Conservation (phyloP, 805 yeast species). For the Myxozyma neotropica region DNA sequence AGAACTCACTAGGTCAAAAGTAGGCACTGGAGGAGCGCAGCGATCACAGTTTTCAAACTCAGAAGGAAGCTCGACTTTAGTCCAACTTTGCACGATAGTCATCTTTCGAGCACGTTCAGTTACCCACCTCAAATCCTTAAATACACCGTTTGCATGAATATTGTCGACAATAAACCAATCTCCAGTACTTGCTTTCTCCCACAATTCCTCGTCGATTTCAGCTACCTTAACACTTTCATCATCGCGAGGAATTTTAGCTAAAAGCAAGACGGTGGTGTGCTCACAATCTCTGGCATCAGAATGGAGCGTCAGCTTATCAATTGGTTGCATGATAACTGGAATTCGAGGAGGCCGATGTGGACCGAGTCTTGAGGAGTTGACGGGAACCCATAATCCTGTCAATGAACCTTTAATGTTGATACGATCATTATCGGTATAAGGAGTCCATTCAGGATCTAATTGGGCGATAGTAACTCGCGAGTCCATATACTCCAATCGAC, state of each 20-base stretch:
- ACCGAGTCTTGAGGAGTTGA: not conserved
- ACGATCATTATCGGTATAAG: not conserved
- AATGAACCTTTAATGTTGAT: not conserved
- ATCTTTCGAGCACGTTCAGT: constrained; percentile 17
- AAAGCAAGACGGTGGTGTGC: not conserved
- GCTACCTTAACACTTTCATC: constrained; percentile 8
- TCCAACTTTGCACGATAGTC: not conserved
- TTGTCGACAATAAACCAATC: constrained; percentile 10
- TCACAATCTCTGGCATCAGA: constrained; percentile 6
- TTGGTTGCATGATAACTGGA: not conserved
- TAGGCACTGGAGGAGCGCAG: constrained; percentile 14
- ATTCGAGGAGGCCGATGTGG: constrained; percentile 7
- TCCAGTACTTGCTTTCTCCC: constrained; percentile 15
- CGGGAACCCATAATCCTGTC: constrained; percentile 7
- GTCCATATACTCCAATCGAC: constrained; percentile 14
- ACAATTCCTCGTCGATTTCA: constrained; percentile 15
- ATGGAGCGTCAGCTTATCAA: not conserved
- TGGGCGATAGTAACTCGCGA: constrained; percentile 9
- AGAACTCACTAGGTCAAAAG: not conserved
- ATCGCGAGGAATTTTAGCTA: constrained; percentile 5
- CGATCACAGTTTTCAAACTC: not conserved
- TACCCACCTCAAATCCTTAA: constrained; percentile 14
- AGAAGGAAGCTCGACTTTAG: not conserved
- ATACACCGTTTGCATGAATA: constrained; percentile 8
- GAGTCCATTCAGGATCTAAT: constrained; percentile 16